Percentiles rank a stretch among this genome's conserved stretches.
Conservation (phyloP, 1,284 basidiomycete genomes). For the Paramarasmius palmivorus region DNA sequence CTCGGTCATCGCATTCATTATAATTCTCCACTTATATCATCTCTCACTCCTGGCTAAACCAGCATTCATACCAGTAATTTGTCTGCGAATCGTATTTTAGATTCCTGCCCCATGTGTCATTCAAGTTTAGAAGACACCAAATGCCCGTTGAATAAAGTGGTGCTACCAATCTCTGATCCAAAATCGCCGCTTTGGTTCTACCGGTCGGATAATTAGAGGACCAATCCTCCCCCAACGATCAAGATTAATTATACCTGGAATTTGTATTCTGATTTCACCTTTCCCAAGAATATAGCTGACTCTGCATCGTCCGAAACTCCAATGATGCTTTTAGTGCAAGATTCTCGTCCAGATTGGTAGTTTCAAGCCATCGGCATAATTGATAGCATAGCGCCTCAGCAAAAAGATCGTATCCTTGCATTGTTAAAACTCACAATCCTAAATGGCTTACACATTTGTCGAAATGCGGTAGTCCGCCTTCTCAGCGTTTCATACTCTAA, state of each 20-base stretch:
- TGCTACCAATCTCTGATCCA: background rate
- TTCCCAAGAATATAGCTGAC: background rate
- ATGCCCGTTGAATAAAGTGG: background rate
- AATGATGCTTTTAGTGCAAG: conserved; percentile 15
- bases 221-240: too few species aligned
- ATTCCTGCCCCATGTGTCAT: background rate
- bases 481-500: background rate
- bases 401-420: background rate
- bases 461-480: conserved; percentile 12
- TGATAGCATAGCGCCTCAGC: background rate
- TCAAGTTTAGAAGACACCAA: background rate
- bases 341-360: conserved; percentile 10
- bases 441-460: background rate
- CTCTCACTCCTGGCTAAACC: background rate
- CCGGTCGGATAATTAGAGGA: background rate
- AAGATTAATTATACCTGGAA: background rate
- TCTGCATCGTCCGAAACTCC: conserved; percentile 7
- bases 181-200: background rate
- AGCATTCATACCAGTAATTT: too few species aligned
- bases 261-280: background rate
- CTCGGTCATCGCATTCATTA: background rate
- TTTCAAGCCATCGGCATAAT: background rate
- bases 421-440: background rate
- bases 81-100: background rate
- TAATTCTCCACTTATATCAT: background rate